phyloP scores from a whole-genome alignment of 2,329 filamentous ascomycete genomes.

The Talaromyces sp. region DNA sequence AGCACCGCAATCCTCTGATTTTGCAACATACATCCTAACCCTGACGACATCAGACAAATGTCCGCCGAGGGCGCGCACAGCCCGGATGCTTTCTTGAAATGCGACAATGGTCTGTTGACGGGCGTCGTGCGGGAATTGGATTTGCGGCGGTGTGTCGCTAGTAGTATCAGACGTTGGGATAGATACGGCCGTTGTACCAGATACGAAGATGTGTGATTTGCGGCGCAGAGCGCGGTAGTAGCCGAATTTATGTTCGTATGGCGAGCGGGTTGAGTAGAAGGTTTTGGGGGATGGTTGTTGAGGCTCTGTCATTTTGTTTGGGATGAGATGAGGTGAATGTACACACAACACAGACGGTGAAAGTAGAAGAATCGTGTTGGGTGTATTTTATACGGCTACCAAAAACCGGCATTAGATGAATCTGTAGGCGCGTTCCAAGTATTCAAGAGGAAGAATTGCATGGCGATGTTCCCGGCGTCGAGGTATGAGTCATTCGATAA shows the following conservation, averaged over 20 bases:
- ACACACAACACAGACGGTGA: background rate
- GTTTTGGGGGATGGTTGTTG: background rate
- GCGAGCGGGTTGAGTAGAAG: background rate
- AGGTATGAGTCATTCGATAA: background rate
- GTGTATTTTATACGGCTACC: too few relatives aligned
- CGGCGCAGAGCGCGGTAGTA: background rate
- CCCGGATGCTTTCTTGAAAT: background rate
- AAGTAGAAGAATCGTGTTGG: too few relatives aligned
- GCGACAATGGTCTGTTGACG: background rate
- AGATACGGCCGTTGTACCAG: background rate
- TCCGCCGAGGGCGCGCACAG: background rate
- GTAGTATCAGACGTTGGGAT: background rate
- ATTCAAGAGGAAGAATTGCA: too few relatives aligned
- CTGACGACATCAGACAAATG: background rate
- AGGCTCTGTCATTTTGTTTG: background rate
- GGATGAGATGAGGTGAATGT: background rate
- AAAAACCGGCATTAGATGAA: background rate
- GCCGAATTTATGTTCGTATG: background rate
- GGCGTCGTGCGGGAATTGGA: background rate
- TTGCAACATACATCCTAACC: slow-evolving; percentile 1
- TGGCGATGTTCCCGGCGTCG: background rate
- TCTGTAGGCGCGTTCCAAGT: background rate
- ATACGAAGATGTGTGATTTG: slow-evolving; percentile 1
- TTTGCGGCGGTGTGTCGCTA: background rate
- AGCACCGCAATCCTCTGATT: background rate